phyloP scores from a whole-genome alignment of 495 filamentous ascomycete species.

The Chaetomium fimeti region DNA sequence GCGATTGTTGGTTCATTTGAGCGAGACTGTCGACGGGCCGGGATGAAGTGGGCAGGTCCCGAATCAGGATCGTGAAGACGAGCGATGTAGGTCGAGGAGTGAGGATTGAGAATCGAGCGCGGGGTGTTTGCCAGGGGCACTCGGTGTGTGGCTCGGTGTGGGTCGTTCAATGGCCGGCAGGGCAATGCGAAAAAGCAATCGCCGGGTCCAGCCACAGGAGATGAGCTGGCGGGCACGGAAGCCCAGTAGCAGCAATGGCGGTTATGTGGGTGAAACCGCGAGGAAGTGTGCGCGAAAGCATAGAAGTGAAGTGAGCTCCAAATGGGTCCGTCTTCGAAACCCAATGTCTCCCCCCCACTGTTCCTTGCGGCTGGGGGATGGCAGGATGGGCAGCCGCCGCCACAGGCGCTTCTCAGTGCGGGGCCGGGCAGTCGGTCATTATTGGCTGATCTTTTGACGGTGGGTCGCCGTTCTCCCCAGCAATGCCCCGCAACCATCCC shows the following conservation, averaged over 20 bases:
- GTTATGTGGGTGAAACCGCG: neutral
- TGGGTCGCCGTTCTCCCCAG: neutral
- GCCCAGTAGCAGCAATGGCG: conserved; percentile 11
- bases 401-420: neutral
- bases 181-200: neutral
- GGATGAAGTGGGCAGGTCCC: neutral
- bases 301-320: conserved; percentile 10
- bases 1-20: conserved; percentile 49
- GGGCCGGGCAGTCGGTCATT: neutral
- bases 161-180: neutral
- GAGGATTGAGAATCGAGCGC: neutral
- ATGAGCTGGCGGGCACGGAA: conserved; percentile 14
- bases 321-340: neutral
- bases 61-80: neutral
- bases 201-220: conserved; percentile 9
- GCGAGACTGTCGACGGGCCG: neutral
- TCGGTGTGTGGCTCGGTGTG: conserved; percentile 1
- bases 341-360: conserved; percentile 7
- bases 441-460: conserved; percentile 1
- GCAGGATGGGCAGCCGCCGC: conserved; percentile 7
- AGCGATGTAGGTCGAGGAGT: neutral
- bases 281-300: neutral
- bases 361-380: conserved; percentile 2
- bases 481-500: neutral
- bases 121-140: conserved; percentile 6